Evolutionary conservation across 1,284 basidiomycete genomes (phyloP), one percentile per base, ranked within the genome.

Genomic region (Rhodotorula sp.): DNA sequence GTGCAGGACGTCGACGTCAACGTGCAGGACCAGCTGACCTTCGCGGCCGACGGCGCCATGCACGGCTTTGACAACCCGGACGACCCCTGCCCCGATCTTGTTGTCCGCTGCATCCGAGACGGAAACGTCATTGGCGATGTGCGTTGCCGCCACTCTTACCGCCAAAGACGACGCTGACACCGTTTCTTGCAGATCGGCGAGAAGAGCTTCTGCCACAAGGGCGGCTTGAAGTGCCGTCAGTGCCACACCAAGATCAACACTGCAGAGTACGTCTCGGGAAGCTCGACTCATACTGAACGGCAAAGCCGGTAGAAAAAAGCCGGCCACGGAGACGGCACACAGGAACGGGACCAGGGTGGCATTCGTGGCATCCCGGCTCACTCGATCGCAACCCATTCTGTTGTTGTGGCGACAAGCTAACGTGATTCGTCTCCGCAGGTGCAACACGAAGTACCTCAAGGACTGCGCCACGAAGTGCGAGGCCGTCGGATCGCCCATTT

Each of bases 361-460:
- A 34, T 34, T 34, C 34, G 5, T 34, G 34, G 34, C 34, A 34
- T 5, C 34, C 34, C 34, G 34, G 34, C 34, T 34, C 34, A 5
- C 34, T 34, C 34, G 34, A 34, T 34, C 34, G 34, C 34, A 34
- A 34, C 34, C 34, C 34, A 5, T 34, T 34, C 5, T 34, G 34
- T 34, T 34, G 34, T 34, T 34, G 34, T 34, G 34, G 34, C 34
- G 34, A 5, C 34, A 34, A 34, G 34, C 34, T 34, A 34, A 34
- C 34, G 34, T 34, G 34, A 34, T 34, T 49, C 25, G 7, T 1
- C 9, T n/a, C 7, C 59, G 58, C 62, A 52, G 69, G 64, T 75
- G 74, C 62, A 73, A 75, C 62, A 53, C 58, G 54, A 73, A 73
- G 62, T 75, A 64, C 71, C 67, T 63, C 21, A 63, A 64, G 13